Evolutionary conservation across 768 basidiomycete genomes (phyloP), one percentile per base, ranked within the genome.

Genomic region (Termitomyces sp.): DNA sequence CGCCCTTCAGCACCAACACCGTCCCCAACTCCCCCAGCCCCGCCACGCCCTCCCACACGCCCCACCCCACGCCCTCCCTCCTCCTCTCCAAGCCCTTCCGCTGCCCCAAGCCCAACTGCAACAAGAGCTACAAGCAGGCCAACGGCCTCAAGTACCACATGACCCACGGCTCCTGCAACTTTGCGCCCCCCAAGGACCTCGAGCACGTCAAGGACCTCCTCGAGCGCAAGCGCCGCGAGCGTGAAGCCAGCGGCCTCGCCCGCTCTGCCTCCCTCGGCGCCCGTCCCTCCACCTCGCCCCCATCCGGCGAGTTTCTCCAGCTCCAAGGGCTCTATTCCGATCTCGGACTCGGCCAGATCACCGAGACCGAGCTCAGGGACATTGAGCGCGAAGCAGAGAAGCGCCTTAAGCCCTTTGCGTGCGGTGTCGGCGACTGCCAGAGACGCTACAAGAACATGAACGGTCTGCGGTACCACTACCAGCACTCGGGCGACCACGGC

Each of bases 401-500:
- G 60, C 77, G 90, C 11, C 75, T 92, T 56, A 77, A 92, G 43
- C 95, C 95, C 3, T 98, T 91, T 70, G 91, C 92, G 0, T 98
- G 95, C 67, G 89, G 92, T 6, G 90, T 96, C 5, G 91, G 91
- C 20, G 90, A 92, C 65, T 92, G 91, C 68, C 81, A 84, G 71
- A 83, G 96, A 70, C 75, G 96, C 70, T 98, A 98, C 79, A 95
- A 98, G 83, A 98, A 99, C 71, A 96, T 98, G 95, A 98, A 98
- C 73, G 96, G 96, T 0, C 77, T 98, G 63, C 76, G 92, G 69
- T 98, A 98, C 65, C 96, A 98, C 75, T 98, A 98, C 71, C 91
- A 95, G 73, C 96, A 98, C 74, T 91, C 91, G 25, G 96, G 96
- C 11, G 94, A 95, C 47, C 97, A 98, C 73, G 96, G 96, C 4